These are phyloP conservation scores for Casuarina glauca DNA, from an alignment of 306 rosid genomes.

Conservation along the genomic window DNA sequence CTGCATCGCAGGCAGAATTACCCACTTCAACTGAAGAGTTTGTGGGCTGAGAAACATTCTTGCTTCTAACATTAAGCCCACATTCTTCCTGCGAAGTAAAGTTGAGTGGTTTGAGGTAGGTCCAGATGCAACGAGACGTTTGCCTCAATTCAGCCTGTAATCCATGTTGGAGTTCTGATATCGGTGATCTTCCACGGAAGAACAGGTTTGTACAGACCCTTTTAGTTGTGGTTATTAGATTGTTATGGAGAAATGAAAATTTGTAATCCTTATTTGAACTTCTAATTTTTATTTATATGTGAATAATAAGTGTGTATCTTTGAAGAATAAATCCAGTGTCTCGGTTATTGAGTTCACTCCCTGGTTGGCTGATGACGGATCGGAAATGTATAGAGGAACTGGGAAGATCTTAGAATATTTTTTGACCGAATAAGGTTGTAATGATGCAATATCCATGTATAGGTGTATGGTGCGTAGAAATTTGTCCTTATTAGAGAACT, in stretches of 20 bases:
- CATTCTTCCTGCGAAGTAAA: background rate
- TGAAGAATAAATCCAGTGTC: background rate
- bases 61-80: background rate
- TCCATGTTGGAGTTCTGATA: background rate
- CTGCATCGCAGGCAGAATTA: conserved; percentile 50
- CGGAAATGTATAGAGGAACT: background rate
- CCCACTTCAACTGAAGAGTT: too few species aligned
- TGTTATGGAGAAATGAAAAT: background rate
- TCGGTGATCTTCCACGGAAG: background rate
- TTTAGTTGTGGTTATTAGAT: background rate
- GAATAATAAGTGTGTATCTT: background rate
- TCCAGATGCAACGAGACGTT: background rate
- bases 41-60: conserved; percentile 4
- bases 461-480: too few species aligned
- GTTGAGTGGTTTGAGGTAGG: background rate
- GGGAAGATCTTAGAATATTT: too few species aligned
- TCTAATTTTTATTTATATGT: background rate
- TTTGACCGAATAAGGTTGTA: background rate
- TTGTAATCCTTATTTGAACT: background rate
- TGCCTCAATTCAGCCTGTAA: background rate
- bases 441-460: background rate
- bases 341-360: background rate
- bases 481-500: too few species aligned
- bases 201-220: background rate
- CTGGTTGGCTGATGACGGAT: background rate